Conservation (phyloP, 139 green algal species). For the Chlorella sp. region DNA sequence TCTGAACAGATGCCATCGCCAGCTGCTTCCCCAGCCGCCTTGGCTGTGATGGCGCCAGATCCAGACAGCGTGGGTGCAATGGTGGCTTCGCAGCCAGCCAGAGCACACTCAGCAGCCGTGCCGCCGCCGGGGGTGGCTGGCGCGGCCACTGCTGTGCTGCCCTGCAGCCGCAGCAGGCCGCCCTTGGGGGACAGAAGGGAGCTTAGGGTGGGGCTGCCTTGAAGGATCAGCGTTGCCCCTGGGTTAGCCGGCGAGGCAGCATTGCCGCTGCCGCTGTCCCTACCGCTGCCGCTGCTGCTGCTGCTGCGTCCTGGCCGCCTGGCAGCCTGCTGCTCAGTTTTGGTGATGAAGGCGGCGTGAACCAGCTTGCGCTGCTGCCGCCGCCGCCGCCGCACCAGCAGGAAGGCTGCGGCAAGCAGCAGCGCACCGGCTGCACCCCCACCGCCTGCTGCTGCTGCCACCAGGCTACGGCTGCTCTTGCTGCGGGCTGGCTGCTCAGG, state of each 20-base stretch:
- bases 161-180: background rate
- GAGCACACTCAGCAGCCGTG: background rate
- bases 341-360: background rate
- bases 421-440: background rate
- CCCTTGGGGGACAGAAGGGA: background rate
- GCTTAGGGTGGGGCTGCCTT: background rate
- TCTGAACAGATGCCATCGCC: too few relatives aligned
- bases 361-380: constrained; percentile 1
- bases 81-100: background rate
- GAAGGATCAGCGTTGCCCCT: background rate
- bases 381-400: background rate
- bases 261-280: background rate
- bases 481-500: background rate
- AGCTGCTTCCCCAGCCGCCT: background rate
- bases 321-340: background rate
- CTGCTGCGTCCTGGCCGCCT: background rate
- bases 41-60: background rate
- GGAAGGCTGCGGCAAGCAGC: background rate
- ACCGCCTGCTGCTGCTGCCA: background rate
- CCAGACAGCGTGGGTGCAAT: background rate
- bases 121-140: background rate
- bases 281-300: background rate
- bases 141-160: background rate
- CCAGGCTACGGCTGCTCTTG: background rate
- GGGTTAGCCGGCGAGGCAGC: background rate